phyloP scores from a whole-genome alignment of 805 yeast genomes.

The Candida xiaguanensis region DNA sequence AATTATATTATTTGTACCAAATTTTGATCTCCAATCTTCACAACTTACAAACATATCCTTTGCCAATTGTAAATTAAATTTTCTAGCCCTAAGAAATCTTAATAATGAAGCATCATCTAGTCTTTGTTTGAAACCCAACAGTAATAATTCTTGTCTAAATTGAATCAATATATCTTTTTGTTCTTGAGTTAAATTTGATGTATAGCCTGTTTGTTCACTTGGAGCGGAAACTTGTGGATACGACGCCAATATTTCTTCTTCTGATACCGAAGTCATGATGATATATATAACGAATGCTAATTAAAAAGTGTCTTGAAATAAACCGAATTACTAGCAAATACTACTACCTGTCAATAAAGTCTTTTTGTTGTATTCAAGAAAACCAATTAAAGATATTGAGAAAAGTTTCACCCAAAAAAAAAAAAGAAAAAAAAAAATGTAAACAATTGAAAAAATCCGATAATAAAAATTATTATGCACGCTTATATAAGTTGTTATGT shows the following conservation, averaged over 20 bases:
- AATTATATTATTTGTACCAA: constrained; percentile 82
- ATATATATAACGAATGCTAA: background rate
- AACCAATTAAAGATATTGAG: too few relatives aligned
- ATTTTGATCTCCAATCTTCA: constrained; percentile 88
- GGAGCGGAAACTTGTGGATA: constrained; percentile 70
- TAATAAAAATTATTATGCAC: too few relatives aligned
- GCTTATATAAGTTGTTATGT: too few relatives aligned
- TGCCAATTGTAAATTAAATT: constrained; percentile 80
- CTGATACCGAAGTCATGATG: constrained; percentile 19
- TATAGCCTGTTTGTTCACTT: constrained; percentile 66
- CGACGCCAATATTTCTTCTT: constrained; percentile 46
- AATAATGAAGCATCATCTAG: constrained; percentile 80
- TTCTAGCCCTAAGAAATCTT: constrained; percentile 92
- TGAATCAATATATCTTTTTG: constrained; percentile 60
- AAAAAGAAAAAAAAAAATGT: too few relatives aligned
- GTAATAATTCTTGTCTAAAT: constrained; percentile 55
- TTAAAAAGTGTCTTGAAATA: background rate
- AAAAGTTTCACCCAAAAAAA: too few relatives aligned
- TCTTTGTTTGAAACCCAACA: constrained; percentile 68
- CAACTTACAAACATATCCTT: constrained; percentile 79
- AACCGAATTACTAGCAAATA: too few relatives aligned
- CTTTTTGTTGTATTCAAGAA: too few relatives aligned
- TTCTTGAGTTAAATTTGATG: constrained; percentile 70
- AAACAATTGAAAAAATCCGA: too few relatives aligned
- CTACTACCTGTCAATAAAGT: too few relatives aligned